phyloP scores from a whole-genome alignment of 768 basidiomycete genomes.

The Boletellus sp. region DNA sequence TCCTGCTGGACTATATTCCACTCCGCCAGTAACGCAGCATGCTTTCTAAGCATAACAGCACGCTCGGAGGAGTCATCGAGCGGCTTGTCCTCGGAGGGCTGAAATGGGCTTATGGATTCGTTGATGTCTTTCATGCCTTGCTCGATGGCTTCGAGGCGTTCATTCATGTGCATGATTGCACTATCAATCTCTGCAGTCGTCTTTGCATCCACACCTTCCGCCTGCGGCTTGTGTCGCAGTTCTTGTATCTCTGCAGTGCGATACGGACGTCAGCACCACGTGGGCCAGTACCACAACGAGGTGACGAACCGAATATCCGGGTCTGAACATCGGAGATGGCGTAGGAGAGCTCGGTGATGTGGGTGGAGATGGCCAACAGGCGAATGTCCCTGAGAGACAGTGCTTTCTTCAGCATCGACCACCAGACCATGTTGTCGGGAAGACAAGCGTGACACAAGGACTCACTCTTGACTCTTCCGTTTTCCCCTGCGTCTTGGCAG shows the following conservation, averaged over 20 bases:
- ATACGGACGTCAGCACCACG: constrained; percentile 11
- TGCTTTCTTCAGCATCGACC: constrained; percentile 25
- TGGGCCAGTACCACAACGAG: constrained; percentile 1
- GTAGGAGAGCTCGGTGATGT: constrained; percentile 84
- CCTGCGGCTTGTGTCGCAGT: constrained; percentile 81
- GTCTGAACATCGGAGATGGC: constrained; percentile 87
- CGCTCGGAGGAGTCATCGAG: constrained; percentile 40
- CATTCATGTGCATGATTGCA: constrained; percentile 74
- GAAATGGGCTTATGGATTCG: constrained; percentile 60
- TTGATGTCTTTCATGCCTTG: constrained; percentile 68
- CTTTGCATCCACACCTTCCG: constrained; percentile 46
- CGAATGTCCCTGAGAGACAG: constrained; percentile 60
- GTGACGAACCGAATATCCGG: constrained; percentile 72
- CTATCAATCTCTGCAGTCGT: constrained; percentile 75
- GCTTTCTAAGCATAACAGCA: constrained; percentile 61
- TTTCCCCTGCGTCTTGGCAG: constrained; percentile 44
- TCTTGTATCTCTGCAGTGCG: constrained; percentile 77
- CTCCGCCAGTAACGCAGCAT: constrained; percentile 65
- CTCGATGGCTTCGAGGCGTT: constrained; percentile 69
- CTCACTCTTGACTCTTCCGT: constrained; percentile 67
- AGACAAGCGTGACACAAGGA: constrained; percentile 20
- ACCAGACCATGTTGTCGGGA: constrained; percentile 23
- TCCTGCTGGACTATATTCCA: constrained; percentile 83
- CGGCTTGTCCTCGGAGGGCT: constrained; percentile 46
- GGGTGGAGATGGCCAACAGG: constrained; percentile 73